Base-by-base conservation (phyloP, 305 asterid genomes). In the Salvia sclarea region DNA sequence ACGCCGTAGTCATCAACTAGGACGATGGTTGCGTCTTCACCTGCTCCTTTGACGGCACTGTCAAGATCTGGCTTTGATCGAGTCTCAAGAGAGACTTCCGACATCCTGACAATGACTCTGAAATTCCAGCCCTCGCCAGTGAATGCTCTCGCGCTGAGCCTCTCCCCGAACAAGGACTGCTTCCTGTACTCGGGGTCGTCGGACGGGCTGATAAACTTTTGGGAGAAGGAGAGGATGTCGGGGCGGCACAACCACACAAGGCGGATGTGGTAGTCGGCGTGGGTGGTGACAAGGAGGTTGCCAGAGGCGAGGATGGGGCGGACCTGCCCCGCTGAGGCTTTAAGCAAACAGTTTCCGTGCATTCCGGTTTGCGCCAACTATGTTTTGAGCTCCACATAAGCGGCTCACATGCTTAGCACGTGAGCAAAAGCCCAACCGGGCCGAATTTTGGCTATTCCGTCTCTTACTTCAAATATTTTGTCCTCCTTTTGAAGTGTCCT, bases 1-100 rank as follows among this genome's bases (percentile, higher is more conserved):
- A 75, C 22, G 89, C 95, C 1, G 80, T 89, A 30, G 90, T 75
- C 71, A 68, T 82, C 73, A 82, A 84, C 63, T 84, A 80, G 48
- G 83, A 80, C 33, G 92, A 87, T 8, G 89, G 92, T 5, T 87
- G 90, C 47, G 90, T 89, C 13, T 89, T 87, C 85, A 87, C 90
- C 0, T 84, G 92, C 37, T 85, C 96, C 0, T 84, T 88, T 0
- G 96, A 87, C 50, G 95, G 96, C 16, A 82, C 95, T 0, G 79
- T 85, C 41, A 89, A 89, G 57, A 79, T 89, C 1, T 89, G 96
- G 96, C n/a, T n/a, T n/a, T n/a, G 71, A 90, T 50, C 80, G 96
- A 79, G 82, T 85, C 25, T 75, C 62, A 0, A 68, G 64, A 5
- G 90, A 85, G 8, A 79, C 84, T 66, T 62, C 90, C 1, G 90